Base-by-base conservation (phyloP, 257 asterid genomes). In the Lithospermum erythrorhizon region DNA sequence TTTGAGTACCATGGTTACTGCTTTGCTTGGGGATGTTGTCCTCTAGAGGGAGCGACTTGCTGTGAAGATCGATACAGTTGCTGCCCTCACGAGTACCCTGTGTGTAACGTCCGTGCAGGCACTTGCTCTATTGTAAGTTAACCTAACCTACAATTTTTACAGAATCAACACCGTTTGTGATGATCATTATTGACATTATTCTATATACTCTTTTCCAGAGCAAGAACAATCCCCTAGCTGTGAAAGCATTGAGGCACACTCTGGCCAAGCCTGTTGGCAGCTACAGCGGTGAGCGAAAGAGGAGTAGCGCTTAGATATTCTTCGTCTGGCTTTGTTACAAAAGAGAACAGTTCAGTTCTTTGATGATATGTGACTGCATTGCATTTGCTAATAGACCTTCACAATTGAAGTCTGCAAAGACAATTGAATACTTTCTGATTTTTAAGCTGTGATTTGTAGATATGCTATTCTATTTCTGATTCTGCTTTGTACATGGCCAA, bases 141-240 rank as follows among this genome's bases (percentile, higher is more conserved):
- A 35, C 9, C 45, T n/a, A 35, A 35, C 45, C 9, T 35, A 13
- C 7, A 6, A 35, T 0, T 35, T 35, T 3, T 35, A 7, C 45
- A 7, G 0, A 35, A 6, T 35, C 45, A 6, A 0, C 7, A 35
- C 9, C 45, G 7, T 35, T 35, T 35, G 14, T 21, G 23, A 27
- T 16, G 1, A 1, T 32, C 32, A 11, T 37, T 55, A 14, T 20
- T 21, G 10, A 53, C 10, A 24, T 1, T 13, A 2, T 9, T n/a
- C 29, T 19, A 55, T 19, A 18, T 51, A 37, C 16, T 45, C 55
- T 67, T 13, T 22, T 32, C 2, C 87, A 87, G 96, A 71, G 91
- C 78, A 70, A 81, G 70, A 63, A 71, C 65, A 87, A 76, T 49
- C 91, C 91, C 0, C 70, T 87, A 8, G 90, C 86, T 55, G 84